Evolutionary conservation across 352 stramenopile species (phyloP), one percentile per base, ranked within the genome.

Genomic region (Pythium aquatile): DNA sequence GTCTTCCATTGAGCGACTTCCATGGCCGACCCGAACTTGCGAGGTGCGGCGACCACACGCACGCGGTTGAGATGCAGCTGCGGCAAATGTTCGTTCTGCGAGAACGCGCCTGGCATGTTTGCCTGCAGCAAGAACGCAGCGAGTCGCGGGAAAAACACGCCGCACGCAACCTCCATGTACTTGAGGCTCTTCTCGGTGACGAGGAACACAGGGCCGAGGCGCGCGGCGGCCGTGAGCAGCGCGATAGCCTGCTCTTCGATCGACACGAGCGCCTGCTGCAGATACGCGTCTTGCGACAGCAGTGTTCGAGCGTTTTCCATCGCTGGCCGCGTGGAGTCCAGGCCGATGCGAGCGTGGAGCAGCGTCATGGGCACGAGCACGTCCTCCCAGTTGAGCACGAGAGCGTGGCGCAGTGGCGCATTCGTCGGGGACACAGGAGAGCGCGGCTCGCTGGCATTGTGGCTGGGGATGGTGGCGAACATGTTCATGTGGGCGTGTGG

Each of bases 361-460:
- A 78, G 70, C 32, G 78, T 66, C 61, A 81, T 74, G 17, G 80
- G 80, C 14, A 72, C 69, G 5, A 89, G 57, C 7, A 87, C 78
- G 62, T 89, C 75, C 57, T 89, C 80, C 78, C 78, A 89, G 35
- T 74, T 70, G 44, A 89, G 65, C 48, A 86, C 73, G 53, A 89
- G 70, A 16, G 62, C 74, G 33, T 77, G 52, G 57, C 35, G 61
- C 30, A 52, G 37, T 28, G 55, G 65, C 24, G 48, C 32, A 37
- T 44, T 55, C 46, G 44, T 32, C 26, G 53, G 13, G 20, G 40
- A n/a, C 32, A 42, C 24, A 13, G 28, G 26, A 33, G 30, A 32
- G 52, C n/a, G 39, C 16, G 29, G 30, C 40, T 8, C 46, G 54
- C 40, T 57, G 26, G 55, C 29, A 39, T 63, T 63, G 63, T 59